Evolutionary conservation across 768 basidiomycete species (phyloP), one percentile per base, ranked within the genome.

Genomic region (Sutorius australiensis): DNA sequence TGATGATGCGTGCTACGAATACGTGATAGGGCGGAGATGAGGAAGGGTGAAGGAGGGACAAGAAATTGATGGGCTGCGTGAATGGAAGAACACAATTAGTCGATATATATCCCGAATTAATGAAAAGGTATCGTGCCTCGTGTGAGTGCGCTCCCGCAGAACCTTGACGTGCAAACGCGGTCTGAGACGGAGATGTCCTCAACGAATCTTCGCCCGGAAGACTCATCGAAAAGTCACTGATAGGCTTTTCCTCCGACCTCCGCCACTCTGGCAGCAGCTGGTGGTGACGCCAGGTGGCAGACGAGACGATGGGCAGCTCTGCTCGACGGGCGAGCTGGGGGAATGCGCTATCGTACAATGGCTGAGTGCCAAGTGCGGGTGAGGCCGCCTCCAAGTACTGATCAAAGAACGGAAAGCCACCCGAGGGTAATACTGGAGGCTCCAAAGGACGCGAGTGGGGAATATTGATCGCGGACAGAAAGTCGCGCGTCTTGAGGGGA

Each of bases 1-100:
- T 92, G 76, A 92, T 89, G 59, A 93, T 92, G 24, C 91, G 85
- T 16, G 82, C 75, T 12, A 92, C 89, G 60, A 93, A 91, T 50
- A 88, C 74, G 48, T 81, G 80, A 63, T 93, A 93, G 2, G 89
- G 89, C 13, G 91, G 91, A 28, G 86, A 83, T 1, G 90, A 89
- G 0, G 89, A 89, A 1, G 91, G 91, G 61, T 92, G 89, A 46
- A 93, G 77, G 46, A 92, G 75, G 13, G 88, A 88, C 48, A 92
- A 77, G 67, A 92, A 93, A 70, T 93, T 93, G 75, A 93, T 91
- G 14, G 91, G 89, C 89, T 93, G 57, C 34, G 24, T 27, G 45
- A 48, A 51, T 21, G 19, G 48, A 30, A 51, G 47, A n/a, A 45
- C 14, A 48, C 41, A 55, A 57, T 57, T 49, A 60, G 58, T 55